Conservation (phyloP, 1,284 basidiomycete species). For the Apiotrichum porosum region DNA sequence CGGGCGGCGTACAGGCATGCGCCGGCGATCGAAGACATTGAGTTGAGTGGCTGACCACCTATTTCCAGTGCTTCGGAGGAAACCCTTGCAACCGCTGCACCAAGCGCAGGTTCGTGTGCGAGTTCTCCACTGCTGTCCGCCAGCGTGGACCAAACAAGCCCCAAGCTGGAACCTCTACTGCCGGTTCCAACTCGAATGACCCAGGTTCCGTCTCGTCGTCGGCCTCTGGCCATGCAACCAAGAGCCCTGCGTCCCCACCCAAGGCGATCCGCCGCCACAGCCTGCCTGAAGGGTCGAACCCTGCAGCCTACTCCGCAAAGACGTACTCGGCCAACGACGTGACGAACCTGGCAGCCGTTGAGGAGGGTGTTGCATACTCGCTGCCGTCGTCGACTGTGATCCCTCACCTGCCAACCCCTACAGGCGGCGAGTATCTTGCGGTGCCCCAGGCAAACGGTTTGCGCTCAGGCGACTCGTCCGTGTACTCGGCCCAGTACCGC, state of each 20-base stretch:
- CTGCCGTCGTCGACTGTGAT: constrained; percentile 6
- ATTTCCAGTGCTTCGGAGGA: constrained; percentile 18
- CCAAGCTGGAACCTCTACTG: too few relatives aligned
- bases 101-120: constrained; percentile 20
- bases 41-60: constrained; percentile 3
- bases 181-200: too few relatives aligned
- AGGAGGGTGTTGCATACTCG: constrained; percentile 4
- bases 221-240: neutral
- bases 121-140: constrained; percentile 19
- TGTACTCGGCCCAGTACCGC: too few relatives aligned
- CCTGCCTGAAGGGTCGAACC: constrained; percentile 5
- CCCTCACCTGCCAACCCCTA: constrained; percentile 7
- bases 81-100: constrained; percentile 22
- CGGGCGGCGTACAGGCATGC: too few relatives aligned
- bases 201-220: neutral
- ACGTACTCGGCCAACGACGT: constrained; percentile 14
- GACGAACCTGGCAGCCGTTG: neutral
- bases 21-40: too few relatives aligned
- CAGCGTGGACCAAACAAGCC: constrained; percentile 20
- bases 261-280: constrained; percentile 15
- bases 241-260: neutral
- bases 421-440: constrained; percentile 9
- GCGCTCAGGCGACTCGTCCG: neutral
- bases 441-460: constrained; percentile 1
- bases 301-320: constrained; percentile 5